Base-by-base conservation (phyloP, 192 early-diverging fungal genomes). In the Linnemannia exigua region DNA sequence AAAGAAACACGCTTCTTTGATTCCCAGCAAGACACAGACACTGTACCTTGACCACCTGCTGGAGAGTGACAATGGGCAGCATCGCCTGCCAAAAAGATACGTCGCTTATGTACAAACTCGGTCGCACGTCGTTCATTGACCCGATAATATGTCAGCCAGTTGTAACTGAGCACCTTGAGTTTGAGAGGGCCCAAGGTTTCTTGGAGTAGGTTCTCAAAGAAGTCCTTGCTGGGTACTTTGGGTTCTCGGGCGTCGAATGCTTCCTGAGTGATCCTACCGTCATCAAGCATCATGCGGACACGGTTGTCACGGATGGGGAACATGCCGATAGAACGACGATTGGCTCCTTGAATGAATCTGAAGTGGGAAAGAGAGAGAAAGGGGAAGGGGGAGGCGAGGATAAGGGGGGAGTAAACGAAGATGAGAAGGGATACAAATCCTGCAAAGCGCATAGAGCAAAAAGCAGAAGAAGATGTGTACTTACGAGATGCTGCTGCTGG, bases 21-120 rank as follows among this genome's bases (percentile, higher is more conserved):
- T 58, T 58, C n/a, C 54, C n/a, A 58, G 54, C 20, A 58, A 58
- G 22, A 25, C 8, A 58, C 22, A 28, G 22, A 58, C n/a, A 11
- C 1, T n/a, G 17, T 72, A 58, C 87, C 87, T 33, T 83, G 87
- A 16, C 87, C 87, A 38, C 78, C 80, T 15, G 77, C 80, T 41
- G 87, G 77, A 12, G 87, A 83, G 20, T 82, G 80, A 1, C 73
- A 67, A 67, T 88, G 87, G 33, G 79, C 74, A 20, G 87, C 81
- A 68, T 88, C 87, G 20, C 87, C 87, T 1, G 76, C 58, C 31
- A 82, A 63, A 47, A 88, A 81, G 37, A 88, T 78, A 15, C 78
- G 81, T 17, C 61, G 31, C 33, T 87, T 80, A 48, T 78, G 31
- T 0, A 68, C 17, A 35, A 46, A 80, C 20, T 51, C 16, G 2